These are phyloP conservation scores for Prunus armeniaca DNA, from an alignment of 306 rosid genomes.

Conservation along the genomic window DNA sequence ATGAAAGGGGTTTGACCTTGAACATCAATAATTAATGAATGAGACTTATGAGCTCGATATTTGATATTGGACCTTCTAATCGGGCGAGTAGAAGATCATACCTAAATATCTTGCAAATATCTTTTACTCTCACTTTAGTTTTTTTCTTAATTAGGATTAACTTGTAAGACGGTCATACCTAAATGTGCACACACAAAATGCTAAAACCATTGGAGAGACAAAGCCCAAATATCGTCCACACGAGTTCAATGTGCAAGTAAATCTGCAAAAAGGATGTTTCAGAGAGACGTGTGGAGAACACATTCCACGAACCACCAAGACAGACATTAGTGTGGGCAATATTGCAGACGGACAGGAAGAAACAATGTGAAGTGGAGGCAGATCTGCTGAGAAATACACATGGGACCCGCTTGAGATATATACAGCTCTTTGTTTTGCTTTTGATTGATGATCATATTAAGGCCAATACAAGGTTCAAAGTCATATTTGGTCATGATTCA, in stretches of 20 bases:
- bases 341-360: not conserved
- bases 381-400: not conserved
- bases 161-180: not conserved
- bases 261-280: not conserved
- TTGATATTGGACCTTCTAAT: constrained; percentile 6
- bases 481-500: not conserved
- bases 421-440: not conserved
- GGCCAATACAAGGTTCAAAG: not conserved
- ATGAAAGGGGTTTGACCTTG: constrained; percentile 10
- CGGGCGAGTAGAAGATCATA: not conserved
- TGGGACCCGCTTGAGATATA: not conserved
- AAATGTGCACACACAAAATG: not conserved
- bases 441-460: not conserved
- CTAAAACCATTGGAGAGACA: not conserved
- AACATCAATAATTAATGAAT: not conserved
- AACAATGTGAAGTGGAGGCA: not conserved
- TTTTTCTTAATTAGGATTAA: not conserved
- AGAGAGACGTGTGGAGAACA: constrained; percentile 35
- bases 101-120: not conserved
- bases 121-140: not conserved
- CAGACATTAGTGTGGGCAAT: not conserved
- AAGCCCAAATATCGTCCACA: not conserved
- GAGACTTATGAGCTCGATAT: not conserved
- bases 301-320: constrained; percentile 7
- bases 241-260: constrained; percentile 22